Evolutionary conservation across 2,329 filamentous ascomycete genomes (phyloP).

Genomic region (Dendryphion nanum): DNA sequence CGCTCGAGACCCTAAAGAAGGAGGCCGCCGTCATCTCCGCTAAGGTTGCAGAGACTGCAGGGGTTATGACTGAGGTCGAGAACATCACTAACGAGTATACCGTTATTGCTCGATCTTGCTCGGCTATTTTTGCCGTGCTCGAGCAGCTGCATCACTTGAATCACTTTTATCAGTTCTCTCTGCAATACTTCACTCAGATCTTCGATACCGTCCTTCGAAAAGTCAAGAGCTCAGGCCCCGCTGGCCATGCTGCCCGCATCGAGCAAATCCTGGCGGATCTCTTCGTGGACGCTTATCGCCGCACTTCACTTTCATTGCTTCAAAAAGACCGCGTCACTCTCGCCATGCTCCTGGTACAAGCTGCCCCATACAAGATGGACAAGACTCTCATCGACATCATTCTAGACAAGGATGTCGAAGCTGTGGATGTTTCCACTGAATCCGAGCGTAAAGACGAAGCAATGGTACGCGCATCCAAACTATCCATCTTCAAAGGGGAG

Average conservation of each 20-base stretch:
- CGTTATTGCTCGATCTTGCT: slow-evolving; percentile 90
- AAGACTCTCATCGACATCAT: slow-evolving; percentile 83
- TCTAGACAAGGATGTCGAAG: slow-evolving; percentile 73
- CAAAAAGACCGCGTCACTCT: slow-evolving; percentile 94
- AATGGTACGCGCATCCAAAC: slow-evolving; percentile 65
- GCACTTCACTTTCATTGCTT: slow-evolving; percentile 87
- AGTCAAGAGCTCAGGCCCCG: slow-evolving; percentile 72
- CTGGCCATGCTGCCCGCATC: slow-evolving; percentile 74
- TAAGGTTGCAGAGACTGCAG: slow-evolving; percentile 96
- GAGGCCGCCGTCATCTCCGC: slow-evolving; percentile 93
- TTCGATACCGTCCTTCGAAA: slow-evolving; percentile 87
- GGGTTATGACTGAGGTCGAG: slow-evolving; percentile 97
- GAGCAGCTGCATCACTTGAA: slow-evolving; percentile 98
- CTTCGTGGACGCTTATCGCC: slow-evolving; percentile 87
- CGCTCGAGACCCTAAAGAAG: slow-evolving; percentile 94
- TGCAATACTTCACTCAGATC: slow-evolving; percentile 97
- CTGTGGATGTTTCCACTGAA: slow-evolving; percentile 74
- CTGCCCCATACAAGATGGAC: slow-evolving; percentile 95
- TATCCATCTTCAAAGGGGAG: slow-evolving; percentile 71
- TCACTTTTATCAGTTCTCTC: slow-evolving; percentile 98
- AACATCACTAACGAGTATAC: slow-evolving; percentile 93
- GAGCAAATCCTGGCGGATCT: slow-evolving; percentile 89
- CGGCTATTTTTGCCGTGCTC: slow-evolving; percentile 92
- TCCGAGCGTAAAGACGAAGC: slow-evolving; percentile 64
- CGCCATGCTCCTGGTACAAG: slow-evolving; percentile 91